These are phyloP conservation scores for Fraxinus ornus DNA, from an alignment of 305 asterid genomes.

Conservation along the genomic window DNA sequence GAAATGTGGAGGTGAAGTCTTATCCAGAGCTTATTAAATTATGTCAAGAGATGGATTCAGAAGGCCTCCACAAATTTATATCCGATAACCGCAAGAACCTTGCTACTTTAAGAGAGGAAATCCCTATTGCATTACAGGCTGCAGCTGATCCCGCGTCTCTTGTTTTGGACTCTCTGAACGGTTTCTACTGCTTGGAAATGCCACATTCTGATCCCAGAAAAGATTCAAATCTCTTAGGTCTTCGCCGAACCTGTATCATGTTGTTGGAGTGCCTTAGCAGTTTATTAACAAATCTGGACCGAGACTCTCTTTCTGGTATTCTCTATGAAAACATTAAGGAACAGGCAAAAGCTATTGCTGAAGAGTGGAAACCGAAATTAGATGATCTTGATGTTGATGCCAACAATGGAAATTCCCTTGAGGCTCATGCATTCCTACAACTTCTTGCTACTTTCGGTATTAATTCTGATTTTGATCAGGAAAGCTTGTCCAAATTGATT, in stretches of 20 bases:
- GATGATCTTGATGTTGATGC: slow-evolving; percentile 92
- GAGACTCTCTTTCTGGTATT: slow-evolving; percentile 35
- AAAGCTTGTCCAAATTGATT: slow-evolving; percentile 68
- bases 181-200: slow-evolving; percentile 65
- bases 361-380: slow-evolving; percentile 92
- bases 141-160: slow-evolving; percentile 74
- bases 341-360: slow-evolving; percentile 84
- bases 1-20: slow-evolving; percentile 49
- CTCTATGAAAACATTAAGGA: slow-evolving; percentile 64
- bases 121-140: slow-evolving; percentile 79
- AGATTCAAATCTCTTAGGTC: slow-evolving; percentile 77
- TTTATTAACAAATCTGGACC: slow-evolving; percentile 45
- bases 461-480: slow-evolving; percentile 83
- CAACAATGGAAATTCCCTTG: slow-evolving; percentile 89
- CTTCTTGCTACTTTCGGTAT: slow-evolving; percentile 89
- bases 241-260: slow-evolving; percentile 95
- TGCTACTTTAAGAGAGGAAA: slow-evolving; percentile 77
- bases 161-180: slow-evolving; percentile 82
- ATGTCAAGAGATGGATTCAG: slow-evolving; percentile 90
- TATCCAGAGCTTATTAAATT: slow-evolving; percentile 81
- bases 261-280: slow-evolving; percentile 93
- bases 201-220: slow-evolving; percentile 69
- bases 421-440: slow-evolving; percentile 98
- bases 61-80: slow-evolving; percentile 86
- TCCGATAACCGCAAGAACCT: slow-evolving; percentile 94